Evolutionary conservation across 23 red algal genomes (phyloP), one percentile per base, ranked within the genome.

Genomic region (Gracilaria domingensis): DNA sequence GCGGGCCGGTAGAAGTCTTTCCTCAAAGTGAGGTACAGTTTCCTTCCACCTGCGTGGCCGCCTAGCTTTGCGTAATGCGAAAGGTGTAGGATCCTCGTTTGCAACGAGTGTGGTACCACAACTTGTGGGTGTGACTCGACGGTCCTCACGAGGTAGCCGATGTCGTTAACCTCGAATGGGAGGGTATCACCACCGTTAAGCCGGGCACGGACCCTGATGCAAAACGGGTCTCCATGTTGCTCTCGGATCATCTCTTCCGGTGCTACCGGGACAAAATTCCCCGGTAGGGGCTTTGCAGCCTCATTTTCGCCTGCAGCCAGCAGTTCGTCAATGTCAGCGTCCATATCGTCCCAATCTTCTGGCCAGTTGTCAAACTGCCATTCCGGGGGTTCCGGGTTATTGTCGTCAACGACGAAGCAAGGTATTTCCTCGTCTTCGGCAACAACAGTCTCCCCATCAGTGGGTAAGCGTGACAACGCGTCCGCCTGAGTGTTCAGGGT

Each of bases 291-390:
- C 42, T 45, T 45, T 45, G 42, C 42, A 45, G 53, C 48, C 49
- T 37, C 48, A 26, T 11, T 54, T 32, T 34, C 55, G n/a, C 32
- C n/a, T 30, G 57, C 2, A 11, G 36, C 24, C 17, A 83, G 56
- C 9, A 83, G 29, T 47, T 83, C 80, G 53, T 58, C 80, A 60
- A 47, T 60, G 8, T 60, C n/a, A 12, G 26, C 80, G 40, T 83
- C 49, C 58, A 14, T 8, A 16, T 26, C n/a, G 17, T 64, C 26
- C 58, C 42, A 45, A 11, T 45, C 42, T 4, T 45, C 42, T 45
- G 42, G 42, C 42, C 42, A 45, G 42, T 45, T 11, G 42, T 45
- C 26, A 14, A n/a, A 64, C 17, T 26, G 26, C 58, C 42, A 45
- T 7, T 45, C 42, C 11, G 42, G 42, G 42, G 42, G 42, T 45